Evolutionary conservation across 2,329 filamentous ascomycete species (phyloP).

Genomic region (Colletotrichum neosansevieriae): DNA sequence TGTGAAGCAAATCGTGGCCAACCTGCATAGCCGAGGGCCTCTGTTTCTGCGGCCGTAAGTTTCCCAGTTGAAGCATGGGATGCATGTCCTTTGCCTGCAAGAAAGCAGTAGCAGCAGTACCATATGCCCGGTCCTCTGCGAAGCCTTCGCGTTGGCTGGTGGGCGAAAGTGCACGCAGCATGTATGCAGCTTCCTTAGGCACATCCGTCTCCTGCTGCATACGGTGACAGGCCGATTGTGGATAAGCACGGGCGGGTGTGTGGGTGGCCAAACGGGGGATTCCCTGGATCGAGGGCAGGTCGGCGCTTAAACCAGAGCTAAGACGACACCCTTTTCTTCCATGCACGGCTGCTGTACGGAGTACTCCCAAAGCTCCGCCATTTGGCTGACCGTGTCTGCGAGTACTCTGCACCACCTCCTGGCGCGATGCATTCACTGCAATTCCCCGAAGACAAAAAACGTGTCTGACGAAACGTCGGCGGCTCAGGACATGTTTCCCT

Average conservation of each 20-base stretch:
- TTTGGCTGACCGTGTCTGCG: constrained; percentile 10
- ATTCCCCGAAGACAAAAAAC: constrained; percentile 27
- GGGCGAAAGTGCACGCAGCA: constrained; percentile 12
- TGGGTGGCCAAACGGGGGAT: constrained; percentile 34
- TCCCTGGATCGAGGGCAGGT: constrained; percentile 34
- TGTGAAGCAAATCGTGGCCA: constrained; percentile 33
- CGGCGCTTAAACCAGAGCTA: constrained; percentile 40
- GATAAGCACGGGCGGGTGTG: constrained; percentile 31
- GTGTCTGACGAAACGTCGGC: constrained; percentile 14
- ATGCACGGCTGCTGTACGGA: no score
- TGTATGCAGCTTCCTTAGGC: constrained; percentile 28
- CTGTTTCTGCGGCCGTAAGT: constrained; percentile 50
- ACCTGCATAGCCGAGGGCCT: constrained; percentile 55
- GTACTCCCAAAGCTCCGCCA: constrained; percentile 9
- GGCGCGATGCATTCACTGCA: constrained; percentile 36
- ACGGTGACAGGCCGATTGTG: constrained; percentile 32
- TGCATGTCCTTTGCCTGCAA: constrained; percentile 39
- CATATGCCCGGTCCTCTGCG: constrained; percentile 31
- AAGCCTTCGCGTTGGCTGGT: constrained; percentile 20
- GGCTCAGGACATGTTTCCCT: constrained; percentile 13
- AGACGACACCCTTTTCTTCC: constrained; percentile 31
- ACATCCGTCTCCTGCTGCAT: constrained; percentile 26
- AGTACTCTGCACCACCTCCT: constrained; percentile 22
- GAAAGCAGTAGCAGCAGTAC: not conserved
- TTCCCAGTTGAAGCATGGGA: constrained; percentile 40